phyloP scores from a whole-genome alignment of 768 basidiomycete species.

The Amylocystis lapponica region DNA sequence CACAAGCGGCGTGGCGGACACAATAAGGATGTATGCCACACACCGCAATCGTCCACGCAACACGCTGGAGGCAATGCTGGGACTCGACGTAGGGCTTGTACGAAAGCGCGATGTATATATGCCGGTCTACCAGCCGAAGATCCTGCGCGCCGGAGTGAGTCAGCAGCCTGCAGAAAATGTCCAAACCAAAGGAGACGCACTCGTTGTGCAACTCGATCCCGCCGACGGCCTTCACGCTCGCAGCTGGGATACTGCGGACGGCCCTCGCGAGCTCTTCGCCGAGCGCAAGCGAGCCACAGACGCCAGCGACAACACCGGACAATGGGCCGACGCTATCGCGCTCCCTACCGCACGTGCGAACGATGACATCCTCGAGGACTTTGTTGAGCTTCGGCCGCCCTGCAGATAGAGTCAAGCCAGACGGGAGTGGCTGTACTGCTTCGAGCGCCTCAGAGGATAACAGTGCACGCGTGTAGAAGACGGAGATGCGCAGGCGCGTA shows the following conservation, averaged over 20 bases:
- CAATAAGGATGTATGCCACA: no score
- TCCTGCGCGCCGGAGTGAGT: not conserved
- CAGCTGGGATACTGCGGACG: not conserved
- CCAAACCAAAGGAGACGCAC: not conserved
- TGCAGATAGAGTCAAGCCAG: slow-evolving; percentile 23
- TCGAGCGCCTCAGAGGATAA: slow-evolving; percentile 8
- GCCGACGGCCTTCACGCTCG: not conserved
- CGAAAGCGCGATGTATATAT: no score
- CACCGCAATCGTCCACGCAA: no score
- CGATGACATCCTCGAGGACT: slow-evolving; percentile 19
- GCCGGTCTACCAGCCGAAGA: not conserved
- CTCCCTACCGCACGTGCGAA: slow-evolving; percentile 15
- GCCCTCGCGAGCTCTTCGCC: not conserved
- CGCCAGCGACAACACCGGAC: not conserved
- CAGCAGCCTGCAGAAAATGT: not conserved
- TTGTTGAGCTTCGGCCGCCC: slow-evolving; percentile 18
- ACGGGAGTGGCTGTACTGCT: slow-evolving; percentile 7
- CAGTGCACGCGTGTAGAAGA: slow-evolving; percentile 36
- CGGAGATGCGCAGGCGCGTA: slow-evolving; percentile 31
- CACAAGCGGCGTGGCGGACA: no score
- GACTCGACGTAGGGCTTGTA: no score
- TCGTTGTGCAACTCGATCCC: not conserved
- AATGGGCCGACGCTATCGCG: no score
- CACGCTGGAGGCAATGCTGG: no score
- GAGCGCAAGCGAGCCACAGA: not conserved